A percentile compares a stretch with the other conserved stretches of the same genome.
These are phyloP conservation scores for Acanthamoeba healyi DNA, from an alignment of 208 protist genomes.

Conservation along the genomic window DNA sequence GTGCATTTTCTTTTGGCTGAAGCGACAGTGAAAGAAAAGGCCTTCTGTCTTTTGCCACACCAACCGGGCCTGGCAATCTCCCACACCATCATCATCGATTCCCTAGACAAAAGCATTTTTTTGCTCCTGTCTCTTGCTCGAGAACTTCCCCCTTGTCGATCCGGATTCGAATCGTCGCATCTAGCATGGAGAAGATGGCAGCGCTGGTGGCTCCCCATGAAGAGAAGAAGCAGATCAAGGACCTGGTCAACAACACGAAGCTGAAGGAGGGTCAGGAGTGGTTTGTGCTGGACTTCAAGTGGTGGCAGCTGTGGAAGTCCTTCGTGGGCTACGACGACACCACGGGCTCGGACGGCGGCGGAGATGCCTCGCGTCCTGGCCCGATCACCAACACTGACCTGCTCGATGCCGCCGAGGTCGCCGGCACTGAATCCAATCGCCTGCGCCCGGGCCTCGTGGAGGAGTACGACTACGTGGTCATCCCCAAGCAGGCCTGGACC, in stretches of 20 bases:
- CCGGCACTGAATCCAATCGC: background rate
- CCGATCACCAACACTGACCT: constrained; percentile 66
- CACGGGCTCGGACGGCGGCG: background rate
- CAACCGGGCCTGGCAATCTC: too few species aligned
- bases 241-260: constrained; percentile 26
- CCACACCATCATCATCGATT: too few species aligned
- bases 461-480: constrained; percentile 33
- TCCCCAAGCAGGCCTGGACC: constrained; percentile 36
- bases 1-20: too few species aligned
- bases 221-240: constrained; percentile 37
- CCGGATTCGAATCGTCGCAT: too few species aligned
- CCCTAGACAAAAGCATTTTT: too few species aligned
- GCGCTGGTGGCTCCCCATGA: background rate
- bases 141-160: too few species aligned
- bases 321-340: constrained; percentile 49
- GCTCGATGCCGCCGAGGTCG: background rate
- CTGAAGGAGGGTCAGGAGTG: background rate
- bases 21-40: too few species aligned
- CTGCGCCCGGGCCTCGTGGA: background rate
- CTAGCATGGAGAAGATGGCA: too few species aligned
- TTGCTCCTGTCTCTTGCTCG: too few species aligned
- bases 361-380: constrained; percentile 1
- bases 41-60: too few species aligned
- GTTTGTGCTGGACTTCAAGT: constrained; percentile 52
- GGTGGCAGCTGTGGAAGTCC: constrained; percentile 53